Evolutionary conservation across 345 rosid genomes (phyloP).

Genomic region (Brassica carinata): DNA sequence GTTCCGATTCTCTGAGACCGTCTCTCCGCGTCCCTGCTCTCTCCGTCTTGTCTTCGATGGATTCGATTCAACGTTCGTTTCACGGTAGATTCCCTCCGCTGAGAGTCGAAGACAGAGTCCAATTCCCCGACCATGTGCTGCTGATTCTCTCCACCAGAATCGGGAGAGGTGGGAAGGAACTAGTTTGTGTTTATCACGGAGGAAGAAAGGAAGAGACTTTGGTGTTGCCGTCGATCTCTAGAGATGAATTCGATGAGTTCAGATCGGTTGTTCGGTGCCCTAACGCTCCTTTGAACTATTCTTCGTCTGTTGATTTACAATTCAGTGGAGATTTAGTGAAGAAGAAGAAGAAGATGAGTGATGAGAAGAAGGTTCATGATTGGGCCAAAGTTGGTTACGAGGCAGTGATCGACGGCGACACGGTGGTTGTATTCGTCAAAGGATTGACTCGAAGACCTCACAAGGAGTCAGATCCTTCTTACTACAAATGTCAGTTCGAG

Average conservation of each 20-base stretch:
- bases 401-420: constrained; percentile 66
- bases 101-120: constrained; percentile 60
- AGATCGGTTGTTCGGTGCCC: constrained; percentile 76
- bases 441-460: constrained; percentile 91
- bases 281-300: constrained; percentile 59
- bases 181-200: constrained; percentile 68
- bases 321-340: constrained; percentile 47
- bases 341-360: constrained; percentile 31
- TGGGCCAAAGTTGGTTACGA: constrained; percentile 82
- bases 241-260: constrained; percentile 54
- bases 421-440: constrained; percentile 75
- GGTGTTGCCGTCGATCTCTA: constrained; percentile 49
- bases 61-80: constrained; percentile 48
- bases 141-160: constrained; percentile 53
- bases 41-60: constrained; percentile 55
- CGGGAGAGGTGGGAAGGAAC: constrained; percentile 18
- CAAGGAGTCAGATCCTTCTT: constrained; percentile 60
- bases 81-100: constrained; percentile 41
- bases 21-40: constrained; percentile 57
- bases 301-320: constrained; percentile 61
- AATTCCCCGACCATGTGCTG: constrained; percentile 81
- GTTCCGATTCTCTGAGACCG: constrained; percentile 56
- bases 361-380: constrained; percentile 43
- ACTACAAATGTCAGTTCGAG: constrained; percentile 73
- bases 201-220: constrained; percentile 33